phyloP scores from a whole-genome alignment of 1,139 yeast genomes.

The Debaryomyces sp. region DNA sequence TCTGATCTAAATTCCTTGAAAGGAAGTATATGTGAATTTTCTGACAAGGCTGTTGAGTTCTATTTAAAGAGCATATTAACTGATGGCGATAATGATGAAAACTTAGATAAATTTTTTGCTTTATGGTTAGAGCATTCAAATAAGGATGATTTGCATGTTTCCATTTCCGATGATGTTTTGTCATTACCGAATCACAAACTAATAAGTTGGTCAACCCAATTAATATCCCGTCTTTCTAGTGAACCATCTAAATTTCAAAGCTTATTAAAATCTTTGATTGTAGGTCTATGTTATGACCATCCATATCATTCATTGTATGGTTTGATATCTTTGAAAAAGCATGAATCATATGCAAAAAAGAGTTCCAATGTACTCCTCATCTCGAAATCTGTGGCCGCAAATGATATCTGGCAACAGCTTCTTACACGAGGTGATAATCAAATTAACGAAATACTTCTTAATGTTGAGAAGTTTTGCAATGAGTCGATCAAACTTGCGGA shows the following conservation, averaged over 20 bases:
- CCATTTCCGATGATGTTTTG: constrained; percentile 32
- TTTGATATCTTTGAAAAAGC: constrained; percentile 57
- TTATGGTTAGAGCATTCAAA: constrained; percentile 75
- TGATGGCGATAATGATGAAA: constrained; percentile 55
- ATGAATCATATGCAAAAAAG: constrained; percentile 35
- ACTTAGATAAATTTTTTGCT: constrained; percentile 76
- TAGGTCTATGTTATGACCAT: constrained; percentile 56
- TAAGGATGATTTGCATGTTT: constrained; percentile 39
- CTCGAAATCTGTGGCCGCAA: constrained; percentile 56
- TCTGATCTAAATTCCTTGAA: constrained; percentile 45
- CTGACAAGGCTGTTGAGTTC: constrained; percentile 58
- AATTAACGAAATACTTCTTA: constrained; percentile 23
- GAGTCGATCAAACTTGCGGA: constrained; percentile 56
- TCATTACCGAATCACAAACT: constrained; percentile 61
- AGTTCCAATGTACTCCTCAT: constrained; percentile 35
- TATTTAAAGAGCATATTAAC: constrained; percentile 58
- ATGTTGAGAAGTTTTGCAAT: constrained; percentile 53
- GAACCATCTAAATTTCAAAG: constrained; percentile 57
- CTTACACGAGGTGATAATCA: constrained; percentile 6
- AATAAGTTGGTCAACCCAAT: constrained; percentile 81
- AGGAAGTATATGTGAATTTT: constrained; percentile 44
- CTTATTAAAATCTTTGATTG: constrained; percentile 52
- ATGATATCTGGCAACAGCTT: constrained; percentile 41
- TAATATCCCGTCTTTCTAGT: constrained; percentile 67
- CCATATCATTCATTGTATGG: constrained; percentile 81